Evolutionary conservation across 1,284 basidiomycete genomes (phyloP).

Genomic region (Phellinidium pouzarii): DNA sequence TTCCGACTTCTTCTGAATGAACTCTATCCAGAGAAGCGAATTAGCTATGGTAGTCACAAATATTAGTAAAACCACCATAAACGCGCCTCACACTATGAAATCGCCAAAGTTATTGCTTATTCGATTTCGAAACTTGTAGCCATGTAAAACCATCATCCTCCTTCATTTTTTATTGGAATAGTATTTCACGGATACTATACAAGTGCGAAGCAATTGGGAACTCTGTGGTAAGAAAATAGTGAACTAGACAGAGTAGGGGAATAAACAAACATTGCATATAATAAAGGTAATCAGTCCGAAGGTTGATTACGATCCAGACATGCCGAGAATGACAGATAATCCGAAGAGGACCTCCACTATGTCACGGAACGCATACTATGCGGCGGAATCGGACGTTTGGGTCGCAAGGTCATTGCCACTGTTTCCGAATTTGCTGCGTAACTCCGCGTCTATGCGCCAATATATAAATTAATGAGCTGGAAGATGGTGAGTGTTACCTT

Average conservation of each 20-base stretch:
- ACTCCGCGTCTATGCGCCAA: conserved; percentile 2
- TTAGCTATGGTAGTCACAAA: not conserved
- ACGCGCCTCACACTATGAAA: conserved; percentile 5
- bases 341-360: not conserved
- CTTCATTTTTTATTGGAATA: not conserved
- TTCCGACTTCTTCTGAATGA: not conserved
- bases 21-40: not conserved
- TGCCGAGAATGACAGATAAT: not conserved
- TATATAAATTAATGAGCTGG: not conserved
- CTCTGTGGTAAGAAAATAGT: not conserved
- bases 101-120: conserved; percentile 6
- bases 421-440: not conserved
- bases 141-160: not conserved
- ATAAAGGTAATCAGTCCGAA: not conserved
- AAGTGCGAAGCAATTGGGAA: too few species aligned
- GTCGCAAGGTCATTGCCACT: not conserved
- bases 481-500: not conserved
- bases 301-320: not conserved
- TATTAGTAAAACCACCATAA: not conserved
- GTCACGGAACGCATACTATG: not conserved
- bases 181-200: not conserved
- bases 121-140: not conserved
- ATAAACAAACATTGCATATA: not conserved
- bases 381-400: not conserved
- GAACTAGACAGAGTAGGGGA: not conserved